Evolutionary conservation across 2,329 filamentous ascomycete genomes (phyloP).

Genomic region (Microcera coccophila): DNA sequence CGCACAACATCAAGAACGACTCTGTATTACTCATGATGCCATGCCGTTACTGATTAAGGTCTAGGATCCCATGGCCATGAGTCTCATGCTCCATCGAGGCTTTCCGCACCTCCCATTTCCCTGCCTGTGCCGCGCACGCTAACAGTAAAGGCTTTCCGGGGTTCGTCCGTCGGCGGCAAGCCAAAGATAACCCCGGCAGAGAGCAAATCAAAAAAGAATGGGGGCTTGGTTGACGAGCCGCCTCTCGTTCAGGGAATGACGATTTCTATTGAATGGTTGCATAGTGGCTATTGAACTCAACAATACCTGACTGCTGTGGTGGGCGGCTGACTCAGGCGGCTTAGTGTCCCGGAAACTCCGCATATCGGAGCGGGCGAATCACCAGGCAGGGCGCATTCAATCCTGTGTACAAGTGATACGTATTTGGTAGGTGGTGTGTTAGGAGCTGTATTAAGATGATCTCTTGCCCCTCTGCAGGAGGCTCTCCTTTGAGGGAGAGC

Average conservation of each 20-base stretch:
- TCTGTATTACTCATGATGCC: too few species aligned
- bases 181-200: not conserved
- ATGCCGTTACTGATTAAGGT: too few species aligned
- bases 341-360: not conserved
- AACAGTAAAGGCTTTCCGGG: slow-evolving; percentile 2
- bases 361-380: not conserved
- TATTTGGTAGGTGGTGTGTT: not conserved
- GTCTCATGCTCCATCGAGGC: not conserved
- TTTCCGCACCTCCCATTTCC: not conserved
- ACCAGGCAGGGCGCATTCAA: not conserved
- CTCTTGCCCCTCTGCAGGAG: too few species aligned
- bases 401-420: not conserved
- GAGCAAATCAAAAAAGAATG: not conserved
- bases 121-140: not conserved
- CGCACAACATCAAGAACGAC: too few species aligned
- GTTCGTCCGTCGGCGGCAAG: slow-evolving; percentile 3
- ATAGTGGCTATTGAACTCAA: not conserved
- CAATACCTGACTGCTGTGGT: not conserved
- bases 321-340: not conserved
- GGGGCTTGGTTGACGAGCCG: not conserved
- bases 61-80: too few species aligned
- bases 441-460: not conserved
- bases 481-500: not conserved
- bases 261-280: not conserved
- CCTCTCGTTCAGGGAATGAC: not conserved